Percentiles rank a stretch among this genome's conserved stretches.
Evolutionary conservation across 352 stramenopile genomes (phyloP).

Genomic region (Phytophthora vignae): DNA sequence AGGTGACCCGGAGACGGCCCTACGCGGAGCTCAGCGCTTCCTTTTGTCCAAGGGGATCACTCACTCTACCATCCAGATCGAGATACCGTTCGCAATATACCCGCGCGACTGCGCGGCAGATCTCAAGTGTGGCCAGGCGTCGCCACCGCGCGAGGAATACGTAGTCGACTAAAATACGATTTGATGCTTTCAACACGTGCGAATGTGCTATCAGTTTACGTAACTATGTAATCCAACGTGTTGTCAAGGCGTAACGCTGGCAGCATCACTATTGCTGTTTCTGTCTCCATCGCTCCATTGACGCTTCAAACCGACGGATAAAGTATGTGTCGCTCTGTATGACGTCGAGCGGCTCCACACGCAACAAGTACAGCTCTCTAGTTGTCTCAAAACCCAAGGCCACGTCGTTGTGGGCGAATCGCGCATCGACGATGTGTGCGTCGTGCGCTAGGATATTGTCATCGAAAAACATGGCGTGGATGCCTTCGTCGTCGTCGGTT

Average conservation of each 20-base stretch:
- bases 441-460: constrained; percentile 79
- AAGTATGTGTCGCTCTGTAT: constrained; percentile 65
- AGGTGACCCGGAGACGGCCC: constrained; percentile 53
- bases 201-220: too few species aligned
- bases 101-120: constrained; percentile 58
- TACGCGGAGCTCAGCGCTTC: constrained; percentile 61
- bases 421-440: constrained; percentile 77
- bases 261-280: constrained; percentile 3
- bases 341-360: constrained; percentile 71
- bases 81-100: constrained; percentile 58
- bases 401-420: constrained; percentile 35
- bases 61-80: constrained; percentile 87
- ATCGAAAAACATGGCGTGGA: constrained; percentile 81
- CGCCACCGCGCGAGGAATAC: not conserved
- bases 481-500: constrained; percentile 24
- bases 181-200: too few species aligned
- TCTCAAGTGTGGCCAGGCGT: constrained; percentile 68
- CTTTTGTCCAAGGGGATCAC: constrained; percentile 69
- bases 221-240: too few species aligned
- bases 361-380: constrained; percentile 61
- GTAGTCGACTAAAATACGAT: too few species aligned
- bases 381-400: constrained; percentile 46
- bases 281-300: constrained; percentile 34
- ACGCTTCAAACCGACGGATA: constrained; percentile 52
- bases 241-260: too few species aligned